phyloP scores from a whole-genome alignment of 495 filamentous ascomycete genomes.

The Tuber melanosporum region DNA sequence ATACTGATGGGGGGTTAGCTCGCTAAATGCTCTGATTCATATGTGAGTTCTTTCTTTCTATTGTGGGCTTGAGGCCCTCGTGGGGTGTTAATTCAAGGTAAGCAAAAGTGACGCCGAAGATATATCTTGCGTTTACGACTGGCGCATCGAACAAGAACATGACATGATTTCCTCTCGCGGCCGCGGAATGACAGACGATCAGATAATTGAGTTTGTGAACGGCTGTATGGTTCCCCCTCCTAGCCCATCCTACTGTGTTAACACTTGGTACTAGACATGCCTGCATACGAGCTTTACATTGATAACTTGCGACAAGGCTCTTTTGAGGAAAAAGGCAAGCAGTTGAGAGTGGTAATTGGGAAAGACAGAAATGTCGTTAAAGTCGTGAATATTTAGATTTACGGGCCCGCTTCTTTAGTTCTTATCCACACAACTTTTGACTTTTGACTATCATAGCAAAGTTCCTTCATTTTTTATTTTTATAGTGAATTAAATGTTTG shows the following conservation, averaged over 20 bases:
- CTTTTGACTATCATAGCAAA: too few species aligned
- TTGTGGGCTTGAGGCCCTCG: not conserved
- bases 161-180: conserved; percentile 59
- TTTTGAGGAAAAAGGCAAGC: conserved; percentile 53
- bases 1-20: conserved; percentile 41
- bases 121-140: conserved; percentile 71
- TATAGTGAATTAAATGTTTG: too few species aligned
- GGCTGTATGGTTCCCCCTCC: conserved; percentile 51
- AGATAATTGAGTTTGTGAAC: conserved; percentile 61
- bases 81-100: conserved; percentile 5
- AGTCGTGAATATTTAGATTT: conserved; percentile 29
- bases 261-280: conserved; percentile 40
- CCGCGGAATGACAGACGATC: conserved; percentile 69
- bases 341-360: conserved; percentile 67
- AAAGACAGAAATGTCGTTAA: conserved; percentile 50
- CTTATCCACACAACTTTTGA: too few species aligned
- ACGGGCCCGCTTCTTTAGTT: not conserved
- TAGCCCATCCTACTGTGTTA: conserved; percentile 3
- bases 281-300: conserved; percentile 66
- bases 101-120: conserved; percentile 63
- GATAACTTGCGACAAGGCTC: conserved; percentile 59
- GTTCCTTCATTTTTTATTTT: too few species aligned
- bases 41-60: conserved; percentile 50
- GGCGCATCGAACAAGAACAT: conserved; percentile 77
- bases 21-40: conserved; percentile 76